phyloP scores from a whole-genome alignment of 768 basidiomycete genomes.

The Mrakia hoshinonis region DNA sequence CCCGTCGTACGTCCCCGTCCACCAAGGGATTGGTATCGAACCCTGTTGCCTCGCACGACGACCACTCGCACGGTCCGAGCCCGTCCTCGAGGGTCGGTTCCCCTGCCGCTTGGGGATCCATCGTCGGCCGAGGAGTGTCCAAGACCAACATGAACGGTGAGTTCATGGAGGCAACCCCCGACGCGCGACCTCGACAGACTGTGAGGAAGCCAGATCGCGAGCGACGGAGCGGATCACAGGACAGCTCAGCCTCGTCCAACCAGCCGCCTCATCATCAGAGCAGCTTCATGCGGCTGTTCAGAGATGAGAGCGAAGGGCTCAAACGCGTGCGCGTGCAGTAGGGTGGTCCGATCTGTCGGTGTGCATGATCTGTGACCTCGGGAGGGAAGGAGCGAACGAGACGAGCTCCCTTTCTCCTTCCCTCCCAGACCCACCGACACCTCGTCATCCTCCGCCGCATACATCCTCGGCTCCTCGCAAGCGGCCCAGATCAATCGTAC shows the following conservation, averaged over 20 bases:
- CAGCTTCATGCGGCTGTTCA: neutral
- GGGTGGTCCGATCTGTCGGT: neutral
- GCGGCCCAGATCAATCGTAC: neutral
- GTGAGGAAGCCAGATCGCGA: neutral
- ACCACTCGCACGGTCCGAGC: neutral
- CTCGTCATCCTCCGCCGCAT: neutral
- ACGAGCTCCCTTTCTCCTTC: slow-evolving; percentile 17
- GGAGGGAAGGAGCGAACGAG: neutral
- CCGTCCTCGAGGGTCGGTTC: slow-evolving; percentile 13
- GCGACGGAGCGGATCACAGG: neutral
- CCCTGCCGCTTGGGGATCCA: slow-evolving; percentile 13
- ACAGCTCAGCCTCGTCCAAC: neutral
- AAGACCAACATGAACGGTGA: slow-evolving; percentile 27
- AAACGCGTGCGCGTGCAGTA: neutral
- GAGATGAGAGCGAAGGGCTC: neutral
- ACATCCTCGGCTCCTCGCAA: neutral
- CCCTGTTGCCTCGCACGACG: slow-evolving; percentile 16
- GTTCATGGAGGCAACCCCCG: neutral
- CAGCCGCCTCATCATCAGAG: neutral
- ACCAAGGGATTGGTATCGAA: neutral
- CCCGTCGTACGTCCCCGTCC: slow-evolving; percentile 4
- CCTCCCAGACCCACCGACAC: neutral
- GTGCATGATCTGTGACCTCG: too few relatives aligned
- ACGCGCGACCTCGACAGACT: neutral
- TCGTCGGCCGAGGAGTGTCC: slow-evolving; percentile 9